Base-by-base conservation (phyloP, 805 yeast species). In the Blastobotrys robertii region DNA sequence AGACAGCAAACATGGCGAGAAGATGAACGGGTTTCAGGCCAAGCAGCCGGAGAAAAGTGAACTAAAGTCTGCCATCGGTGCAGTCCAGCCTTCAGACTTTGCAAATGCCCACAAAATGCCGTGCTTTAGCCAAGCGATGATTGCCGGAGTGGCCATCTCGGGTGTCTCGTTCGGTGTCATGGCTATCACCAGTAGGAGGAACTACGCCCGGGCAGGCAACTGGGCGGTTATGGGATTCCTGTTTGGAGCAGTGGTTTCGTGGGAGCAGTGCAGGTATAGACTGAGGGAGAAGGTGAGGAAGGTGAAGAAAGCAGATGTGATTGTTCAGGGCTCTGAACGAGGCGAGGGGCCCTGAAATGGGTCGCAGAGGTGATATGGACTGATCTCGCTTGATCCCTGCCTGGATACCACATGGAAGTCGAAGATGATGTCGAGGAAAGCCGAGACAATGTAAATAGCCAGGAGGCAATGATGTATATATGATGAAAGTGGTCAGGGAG, bases 221-320 rank as follows among this genome's bases (percentile, higher is more conserved):
- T 88, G 96, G 95, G 80, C 81, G 8, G 69, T 84, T 40, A 82
- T 83, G 32, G 94, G 92, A 2, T 75, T 86, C 50, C 62, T 84
- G 44, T 58, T 86, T 14, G 96, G 96, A 1, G 77, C 84, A 37
- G 70, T 84, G 0, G 78, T 84, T 22, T 84, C 94, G 1, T 88
- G 95, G 95, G 96, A 88, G 58, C 95, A 86, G 62, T 88, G 97
- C 60, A 70, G 95, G 45, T 69, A 77, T 39, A 70, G 76, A 38
- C 70, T 94, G 59, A 70, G 80, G 54, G 73, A 19, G 25, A 76
- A 49, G 77, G 83, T 43, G 71, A 77, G 57, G 30, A 39, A 33
- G 19, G 12, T 10, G 34, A 33, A 5, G 34, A 33, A 13, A 12
- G 15, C 35, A 12, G 30, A 19, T 6, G 25, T 19, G 25, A 19